Percentiles rank a stretch among this genome's conserved stretches.
Conservation (phyloP, 2,329 filamentous ascomycete species). For the Ophiostoma sp. region DNA sequence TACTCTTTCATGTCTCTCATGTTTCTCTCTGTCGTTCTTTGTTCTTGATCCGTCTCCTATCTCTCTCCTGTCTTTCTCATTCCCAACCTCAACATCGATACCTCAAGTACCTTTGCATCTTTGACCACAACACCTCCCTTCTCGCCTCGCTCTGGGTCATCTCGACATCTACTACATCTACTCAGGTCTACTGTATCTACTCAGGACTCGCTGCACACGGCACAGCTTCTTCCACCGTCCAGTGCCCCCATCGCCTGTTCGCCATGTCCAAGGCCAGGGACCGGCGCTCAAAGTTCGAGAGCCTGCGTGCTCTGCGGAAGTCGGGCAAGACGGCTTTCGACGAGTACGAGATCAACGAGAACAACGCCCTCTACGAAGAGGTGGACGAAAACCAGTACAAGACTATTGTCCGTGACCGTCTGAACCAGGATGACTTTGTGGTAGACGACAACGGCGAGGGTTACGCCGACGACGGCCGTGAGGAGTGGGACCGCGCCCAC, state of each 20-base stretch:
- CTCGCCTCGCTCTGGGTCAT: background rate
- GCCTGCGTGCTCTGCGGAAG: slow-evolving; percentile 76
- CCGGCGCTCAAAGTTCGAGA: slow-evolving; percentile 54
- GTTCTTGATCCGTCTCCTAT: background rate
- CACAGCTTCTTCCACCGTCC: background rate
- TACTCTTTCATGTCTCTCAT: background rate
- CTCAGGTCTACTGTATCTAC: too few species aligned
- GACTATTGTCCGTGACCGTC: slow-evolving; percentile 80
- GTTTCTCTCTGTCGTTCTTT: background rate
- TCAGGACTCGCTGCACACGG: background rate
- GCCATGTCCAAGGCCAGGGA: slow-evolving; percentile 37
- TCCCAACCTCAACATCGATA: too few species aligned
- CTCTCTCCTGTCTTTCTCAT: background rate
- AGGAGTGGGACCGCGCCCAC: slow-evolving; percentile 77
- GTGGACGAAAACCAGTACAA: slow-evolving; percentile 97
- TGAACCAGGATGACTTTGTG: slow-evolving; percentile 95
- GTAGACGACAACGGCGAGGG: slow-evolving; percentile 97
- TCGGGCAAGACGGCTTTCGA: slow-evolving; percentile 88
- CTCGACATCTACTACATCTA: background rate
- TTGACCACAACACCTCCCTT: background rate
- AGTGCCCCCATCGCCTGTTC: background rate
- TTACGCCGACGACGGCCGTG: slow-evolving; percentile 91
- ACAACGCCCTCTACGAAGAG: slow-evolving; percentile 83
- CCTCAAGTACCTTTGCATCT: too few species aligned
- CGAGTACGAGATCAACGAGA: slow-evolving; percentile 79